These are phyloP conservation scores for Chlamydomonas incerta DNA, from an alignment of 139 green algal species.

Conservation along the genomic window DNA sequence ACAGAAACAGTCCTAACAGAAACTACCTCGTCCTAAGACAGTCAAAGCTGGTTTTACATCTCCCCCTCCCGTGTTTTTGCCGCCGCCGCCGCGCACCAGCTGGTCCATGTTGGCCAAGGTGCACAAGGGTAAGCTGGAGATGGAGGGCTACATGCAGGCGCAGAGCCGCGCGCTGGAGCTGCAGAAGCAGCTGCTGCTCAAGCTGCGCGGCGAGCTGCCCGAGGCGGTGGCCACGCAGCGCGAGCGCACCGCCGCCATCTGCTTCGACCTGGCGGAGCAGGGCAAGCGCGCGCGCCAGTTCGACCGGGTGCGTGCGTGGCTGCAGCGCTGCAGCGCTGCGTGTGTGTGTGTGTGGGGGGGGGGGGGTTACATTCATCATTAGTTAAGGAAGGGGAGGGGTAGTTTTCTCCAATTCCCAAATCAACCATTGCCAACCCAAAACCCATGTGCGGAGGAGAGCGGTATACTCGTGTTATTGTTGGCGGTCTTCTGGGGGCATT, in stretches of 20 bases:
- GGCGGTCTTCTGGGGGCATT: too few relatives aligned
- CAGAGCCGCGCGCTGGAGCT: conserved; percentile 55
- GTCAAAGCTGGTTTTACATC: too few relatives aligned
- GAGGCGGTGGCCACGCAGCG: conserved; percentile 55
- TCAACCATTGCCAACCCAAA: too few relatives aligned
- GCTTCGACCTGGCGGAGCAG: conserved; percentile 67
- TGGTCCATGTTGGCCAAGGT: conserved; percentile 56
- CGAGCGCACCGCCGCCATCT: conserved; percentile 67
- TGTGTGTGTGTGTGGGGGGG: neutral
- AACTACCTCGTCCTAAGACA: too few relatives aligned
- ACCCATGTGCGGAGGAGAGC: too few relatives aligned
- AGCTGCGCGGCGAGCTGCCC: conserved; percentile 56
- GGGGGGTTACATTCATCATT: too few relatives aligned
- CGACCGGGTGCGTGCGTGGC: conserved; percentile 48
- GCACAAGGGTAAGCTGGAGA: conserved; percentile 53
- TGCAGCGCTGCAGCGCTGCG: neutral
- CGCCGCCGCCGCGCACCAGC: conserved; percentile 23
- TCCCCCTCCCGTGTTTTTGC: too few relatives aligned
- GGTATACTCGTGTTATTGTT: too few relatives aligned
- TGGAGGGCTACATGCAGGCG: conserved; percentile 55
- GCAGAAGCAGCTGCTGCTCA: conserved; percentile 61
- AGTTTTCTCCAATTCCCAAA: too few relatives aligned
- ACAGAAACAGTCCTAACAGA: too few relatives aligned
- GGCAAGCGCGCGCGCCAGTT: conserved; percentile 54
- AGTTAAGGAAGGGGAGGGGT: too few relatives aligned